A percentile compares a stretch with the other conserved stretches of the same genome.
These are phyloP conservation scores for Trametes cubensis DNA, from an alignment of 768 basidiomycete species.

Conservation along the genomic window DNA sequence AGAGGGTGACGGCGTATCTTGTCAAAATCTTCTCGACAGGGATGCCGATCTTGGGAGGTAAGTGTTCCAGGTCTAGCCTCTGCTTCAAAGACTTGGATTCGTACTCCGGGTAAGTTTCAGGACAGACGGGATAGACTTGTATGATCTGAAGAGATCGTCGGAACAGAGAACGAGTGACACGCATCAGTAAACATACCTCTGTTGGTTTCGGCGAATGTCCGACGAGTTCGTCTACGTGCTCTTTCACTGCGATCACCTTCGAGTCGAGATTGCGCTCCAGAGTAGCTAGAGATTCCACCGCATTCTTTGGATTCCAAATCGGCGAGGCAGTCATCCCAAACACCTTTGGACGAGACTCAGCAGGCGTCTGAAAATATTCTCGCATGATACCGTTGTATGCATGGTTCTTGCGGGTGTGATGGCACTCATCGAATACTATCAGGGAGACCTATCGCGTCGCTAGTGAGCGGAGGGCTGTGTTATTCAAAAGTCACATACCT, in stretches of 20 bases:
- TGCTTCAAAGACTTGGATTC: conserved; percentile 59
- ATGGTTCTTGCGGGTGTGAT: conserved; percentile 58
- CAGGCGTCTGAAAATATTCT: conserved; percentile 52
- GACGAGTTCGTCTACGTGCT: conserved; percentile 66
- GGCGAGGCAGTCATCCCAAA: conserved; percentile 95
- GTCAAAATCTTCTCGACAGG: conserved; percentile 62
- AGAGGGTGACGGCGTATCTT: conserved; percentile 61
- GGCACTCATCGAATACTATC: conserved; percentile 60
- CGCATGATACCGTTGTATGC: conserved; percentile 62
- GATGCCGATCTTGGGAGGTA: conserved; percentile 44
- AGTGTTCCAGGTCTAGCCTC: conserved; percentile 45
- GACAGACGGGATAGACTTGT: conserved; percentile 57
- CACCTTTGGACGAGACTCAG: conserved; percentile 66
- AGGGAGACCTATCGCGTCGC: conserved; percentile 48
- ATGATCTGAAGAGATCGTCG: conserved; percentile 46
- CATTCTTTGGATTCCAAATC: conserved; percentile 77
- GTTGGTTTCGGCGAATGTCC: conserved; percentile 62
- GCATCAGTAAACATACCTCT: conserved; percentile 50
- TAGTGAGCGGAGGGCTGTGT: background rate
- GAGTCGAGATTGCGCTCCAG: conserved; percentile 75
- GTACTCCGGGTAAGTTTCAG: conserved; percentile 52
- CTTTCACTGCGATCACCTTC: conserved; percentile 73
- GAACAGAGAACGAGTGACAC: background rate
- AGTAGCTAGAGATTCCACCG: conserved; percentile 58
- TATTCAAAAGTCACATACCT: conserved; percentile 37